phyloP scores from a whole-genome alignment of 2,329 filamentous ascomycete species.

The Septoria petroselini region DNA sequence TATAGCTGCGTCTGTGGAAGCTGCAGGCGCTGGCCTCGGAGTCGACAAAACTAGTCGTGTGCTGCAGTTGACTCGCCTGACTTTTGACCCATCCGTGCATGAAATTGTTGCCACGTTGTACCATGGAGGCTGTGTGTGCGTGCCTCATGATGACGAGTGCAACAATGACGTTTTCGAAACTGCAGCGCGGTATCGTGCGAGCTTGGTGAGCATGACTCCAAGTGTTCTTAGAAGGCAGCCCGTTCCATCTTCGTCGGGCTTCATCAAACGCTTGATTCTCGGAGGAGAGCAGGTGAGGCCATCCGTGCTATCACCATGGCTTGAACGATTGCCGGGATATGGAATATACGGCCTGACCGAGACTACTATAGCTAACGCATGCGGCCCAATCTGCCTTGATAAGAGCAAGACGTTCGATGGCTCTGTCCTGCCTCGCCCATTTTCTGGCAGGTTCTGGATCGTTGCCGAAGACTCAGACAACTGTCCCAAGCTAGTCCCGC shows the following conservation, averaged over 20 bases:
- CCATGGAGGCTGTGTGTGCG: slow-evolving; percentile 19
- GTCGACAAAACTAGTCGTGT: not conserved
- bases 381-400: no score
- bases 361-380: slow-evolving; percentile 1
- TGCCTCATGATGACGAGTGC: slow-evolving; percentile 27
- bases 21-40: not conserved
- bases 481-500: slow-evolving; percentile 10
- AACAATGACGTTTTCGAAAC: not conserved
- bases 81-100: slow-evolving; percentile 20
- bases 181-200: not conserved
- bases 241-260: no score
- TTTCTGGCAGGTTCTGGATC: slow-evolving; percentile 13
- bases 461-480: slow-evolving; percentile 16
- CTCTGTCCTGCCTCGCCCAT: not conserved
- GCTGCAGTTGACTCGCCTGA: slow-evolving; percentile 20
- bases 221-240: no score
- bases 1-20: not conserved
- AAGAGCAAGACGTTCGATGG: not conserved
- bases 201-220: not conserved
- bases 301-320: not conserved
- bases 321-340: no score
- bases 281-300: not conserved
- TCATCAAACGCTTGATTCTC: not conserved
- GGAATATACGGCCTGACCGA: not conserved
- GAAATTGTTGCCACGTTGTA: slow-evolving; percentile 15